Percentiles rank a stretch among this genome's conserved stretches.
These are phyloP conservation scores for Ustilago cynodontis DNA, from an alignment of 1,284 basidiomycete species.

Conservation along the genomic window DNA sequence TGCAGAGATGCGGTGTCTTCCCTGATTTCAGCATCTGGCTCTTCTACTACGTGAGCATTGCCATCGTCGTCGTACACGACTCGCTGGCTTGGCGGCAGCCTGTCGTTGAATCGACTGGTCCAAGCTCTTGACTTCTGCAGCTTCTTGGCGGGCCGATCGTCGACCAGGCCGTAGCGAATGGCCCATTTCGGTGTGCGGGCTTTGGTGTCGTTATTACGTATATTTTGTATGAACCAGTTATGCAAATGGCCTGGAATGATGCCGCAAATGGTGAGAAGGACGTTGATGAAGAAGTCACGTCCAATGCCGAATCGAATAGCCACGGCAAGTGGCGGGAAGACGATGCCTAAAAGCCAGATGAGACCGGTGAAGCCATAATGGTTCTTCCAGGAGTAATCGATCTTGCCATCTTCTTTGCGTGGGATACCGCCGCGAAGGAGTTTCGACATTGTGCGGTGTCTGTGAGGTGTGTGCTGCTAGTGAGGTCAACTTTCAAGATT, in stretches of 20 bases:
- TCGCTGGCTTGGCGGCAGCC: slow-evolving; percentile 32
- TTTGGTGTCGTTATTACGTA: slow-evolving; percentile 60
- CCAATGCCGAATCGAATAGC: slow-evolving; percentile 94
- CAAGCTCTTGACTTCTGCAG: slow-evolving; percentile 48
- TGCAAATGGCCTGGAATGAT: slow-evolving; percentile 72
- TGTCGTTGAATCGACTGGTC: slow-evolving; percentile 52
- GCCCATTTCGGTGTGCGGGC: slow-evolving; percentile 62
- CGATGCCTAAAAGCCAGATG: slow-evolving; percentile 60
- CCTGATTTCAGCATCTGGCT: background rate
- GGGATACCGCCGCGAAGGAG: slow-evolving; percentile 49
- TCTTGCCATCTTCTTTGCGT: slow-evolving; percentile 52
- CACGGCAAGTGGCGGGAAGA: slow-evolving; percentile 76
- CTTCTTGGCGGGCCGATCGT: slow-evolving; percentile 43
- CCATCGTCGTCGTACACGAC: slow-evolving; percentile 58
- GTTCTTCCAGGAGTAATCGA: slow-evolving; percentile 49
- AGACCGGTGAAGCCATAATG: slow-evolving; percentile 61
- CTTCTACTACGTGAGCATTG: slow-evolving; percentile 35
- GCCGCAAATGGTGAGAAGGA: slow-evolving; percentile 86
- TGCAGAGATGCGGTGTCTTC: slow-evolving; percentile 14
- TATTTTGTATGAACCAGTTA: slow-evolving; percentile 57
- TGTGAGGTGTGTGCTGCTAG: too few relatives aligned
- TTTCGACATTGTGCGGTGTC: slow-evolving; percentile 33
- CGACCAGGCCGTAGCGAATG: slow-evolving; percentile 55
- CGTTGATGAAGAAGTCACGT: slow-evolving; percentile 90
- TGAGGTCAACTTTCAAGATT: too few relatives aligned